phyloP scores from a whole-genome alignment of 2,329 filamentous ascomycete species.

The Juglanconis juglandina region DNA sequence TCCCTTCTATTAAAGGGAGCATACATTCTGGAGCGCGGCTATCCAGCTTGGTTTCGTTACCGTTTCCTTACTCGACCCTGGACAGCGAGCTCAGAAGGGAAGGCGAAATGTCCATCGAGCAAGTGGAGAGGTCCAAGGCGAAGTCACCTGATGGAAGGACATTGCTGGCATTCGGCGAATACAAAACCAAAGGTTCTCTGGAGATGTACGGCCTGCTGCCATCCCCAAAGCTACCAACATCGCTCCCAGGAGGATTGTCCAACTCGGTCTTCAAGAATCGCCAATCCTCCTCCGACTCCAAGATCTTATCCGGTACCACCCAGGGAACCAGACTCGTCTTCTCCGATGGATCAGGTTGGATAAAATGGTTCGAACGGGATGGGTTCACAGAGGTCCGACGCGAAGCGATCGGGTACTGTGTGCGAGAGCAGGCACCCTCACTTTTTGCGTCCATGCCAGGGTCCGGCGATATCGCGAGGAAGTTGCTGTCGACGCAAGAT shows the following conservation, averaged over 20 bases:
- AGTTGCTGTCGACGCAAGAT: slow-evolving; percentile 63
- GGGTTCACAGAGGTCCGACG: slow-evolving; percentile 60
- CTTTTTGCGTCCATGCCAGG: slow-evolving; percentile 51
- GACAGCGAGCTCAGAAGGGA: slow-evolving; percentile 56
- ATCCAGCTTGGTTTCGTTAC: slow-evolving; percentile 67
- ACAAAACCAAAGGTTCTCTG: slow-evolving; percentile 85
- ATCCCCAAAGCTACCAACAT: slow-evolving; percentile 19
- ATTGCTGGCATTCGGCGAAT: slow-evolving; percentile 80
- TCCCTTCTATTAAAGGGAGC: slow-evolving; percentile 72
- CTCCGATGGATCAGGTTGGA: slow-evolving; percentile 75
- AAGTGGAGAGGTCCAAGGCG: slow-evolving; percentile 52
- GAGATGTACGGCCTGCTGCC: slow-evolving; percentile 71
- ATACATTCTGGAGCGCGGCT: slow-evolving; percentile 81
- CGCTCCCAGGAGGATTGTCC: slow-evolving; percentile 31
- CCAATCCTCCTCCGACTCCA: slow-evolving; percentile 75
- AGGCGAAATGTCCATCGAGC: slow-evolving; percentile 53
- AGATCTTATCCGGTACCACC: slow-evolving; percentile 74
- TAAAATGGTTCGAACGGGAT: slow-evolving; percentile 91
- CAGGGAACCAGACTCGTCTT: slow-evolving; percentile 82
- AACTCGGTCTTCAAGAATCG: slow-evolving; percentile 68
- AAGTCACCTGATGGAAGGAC: slow-evolving; percentile 52
- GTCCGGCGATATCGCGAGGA: slow-evolving; percentile 72
- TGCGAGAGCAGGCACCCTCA: slow-evolving; percentile 42
- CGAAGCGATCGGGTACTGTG: slow-evolving; percentile 54
- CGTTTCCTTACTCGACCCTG: slow-evolving; percentile 63